Evolutionary conservation across 75 land plant genomes (phyloP).

Genomic region (Cupressus sempervirens): DNA sequence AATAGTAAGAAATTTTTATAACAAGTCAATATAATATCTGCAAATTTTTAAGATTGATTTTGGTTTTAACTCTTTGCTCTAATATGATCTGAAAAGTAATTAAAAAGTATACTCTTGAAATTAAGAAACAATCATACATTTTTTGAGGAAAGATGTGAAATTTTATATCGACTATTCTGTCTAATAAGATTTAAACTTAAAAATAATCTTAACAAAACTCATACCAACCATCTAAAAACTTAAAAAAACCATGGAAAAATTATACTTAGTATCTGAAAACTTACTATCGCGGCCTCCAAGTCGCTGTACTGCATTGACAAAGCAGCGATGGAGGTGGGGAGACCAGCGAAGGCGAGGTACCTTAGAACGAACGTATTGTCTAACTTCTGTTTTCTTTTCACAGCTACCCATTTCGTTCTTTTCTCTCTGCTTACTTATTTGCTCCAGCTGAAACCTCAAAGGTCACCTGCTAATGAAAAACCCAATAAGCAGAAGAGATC

Average conservation of each 20-base stretch:
- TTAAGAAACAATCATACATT: too few relatives aligned
- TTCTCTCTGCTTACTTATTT: not conserved
- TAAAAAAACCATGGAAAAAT: slow-evolving; percentile 19
- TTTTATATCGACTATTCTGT: too few relatives aligned
- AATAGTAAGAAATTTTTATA: not conserved
- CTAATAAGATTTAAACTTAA: too few relatives aligned
- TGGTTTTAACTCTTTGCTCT: too few relatives aligned
- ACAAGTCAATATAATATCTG: not conserved
- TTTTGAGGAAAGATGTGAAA: too few relatives aligned
- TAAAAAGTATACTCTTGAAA: too few relatives aligned
- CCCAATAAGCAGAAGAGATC: too few relatives aligned
- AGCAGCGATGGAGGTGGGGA: slow-evolving; percentile 68
- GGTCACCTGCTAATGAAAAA: too few relatives aligned
- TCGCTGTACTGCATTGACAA: slow-evolving; percentile 63
- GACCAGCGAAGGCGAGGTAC: slow-evolving; percentile 84
- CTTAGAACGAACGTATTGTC: slow-evolving; percentile 70
- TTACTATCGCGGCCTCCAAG: slow-evolving; percentile 80
- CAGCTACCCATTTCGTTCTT: slow-evolving; percentile 18
- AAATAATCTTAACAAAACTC: too few relatives aligned
- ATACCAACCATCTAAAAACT: not conserved
- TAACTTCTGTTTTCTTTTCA: slow-evolving; percentile 33
- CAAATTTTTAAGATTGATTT: not conserved
- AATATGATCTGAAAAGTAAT: too few relatives aligned
- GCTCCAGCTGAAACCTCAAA: too few relatives aligned
- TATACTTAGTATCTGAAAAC: not conserved